These are phyloP conservation scores for Stephanocyclus meneghinianus DNA, from an alignment of 352 stramenopile genomes.

Conservation along the genomic window DNA sequence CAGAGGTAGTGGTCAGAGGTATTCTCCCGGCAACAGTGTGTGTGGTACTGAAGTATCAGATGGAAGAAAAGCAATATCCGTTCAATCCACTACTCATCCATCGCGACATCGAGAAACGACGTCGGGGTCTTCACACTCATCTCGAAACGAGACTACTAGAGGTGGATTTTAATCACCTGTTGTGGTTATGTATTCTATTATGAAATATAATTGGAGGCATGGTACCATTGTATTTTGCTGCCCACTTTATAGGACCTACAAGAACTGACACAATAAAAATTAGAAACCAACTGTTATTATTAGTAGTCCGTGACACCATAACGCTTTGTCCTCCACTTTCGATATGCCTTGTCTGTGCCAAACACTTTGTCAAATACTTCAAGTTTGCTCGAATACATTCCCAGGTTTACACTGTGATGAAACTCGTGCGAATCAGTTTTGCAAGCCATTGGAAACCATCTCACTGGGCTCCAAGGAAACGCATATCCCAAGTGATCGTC, in stretches of 20 bases:
- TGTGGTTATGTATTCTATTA: not conserved
- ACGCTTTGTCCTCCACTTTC: slow-evolving; percentile 30
- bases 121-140: slow-evolving; percentile 8
- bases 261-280: too few species aligned
- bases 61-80: slow-evolving; percentile 17
- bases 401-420: slow-evolving; percentile 48
- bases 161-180: slow-evolving; percentile 7
- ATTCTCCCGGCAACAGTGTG: slow-evolving; percentile 43
- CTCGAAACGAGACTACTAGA: not conserved
- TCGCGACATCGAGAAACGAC: slow-evolving; percentile 2
- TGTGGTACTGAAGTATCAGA: slow-evolving; percentile 31
- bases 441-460: slow-evolving; percentile 40
- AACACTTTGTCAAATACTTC: slow-evolving; percentile 36
- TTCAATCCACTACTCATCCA: not conserved
- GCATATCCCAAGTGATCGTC: slow-evolving; percentile 52
- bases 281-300: not conserved
- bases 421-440: slow-evolving; percentile 46
- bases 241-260: too few species aligned
- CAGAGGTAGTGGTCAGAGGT: slow-evolving; percentile 20
- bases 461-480: slow-evolving; percentile 40
- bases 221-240: not conserved
- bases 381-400: slow-evolving; percentile 43
- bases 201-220: not conserved
- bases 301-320: slow-evolving; percentile 7
- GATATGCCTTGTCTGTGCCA: slow-evolving; percentile 34